Conservation (phyloP, 306 rosid genomes). For the Gastrolobium villosum region DNA sequence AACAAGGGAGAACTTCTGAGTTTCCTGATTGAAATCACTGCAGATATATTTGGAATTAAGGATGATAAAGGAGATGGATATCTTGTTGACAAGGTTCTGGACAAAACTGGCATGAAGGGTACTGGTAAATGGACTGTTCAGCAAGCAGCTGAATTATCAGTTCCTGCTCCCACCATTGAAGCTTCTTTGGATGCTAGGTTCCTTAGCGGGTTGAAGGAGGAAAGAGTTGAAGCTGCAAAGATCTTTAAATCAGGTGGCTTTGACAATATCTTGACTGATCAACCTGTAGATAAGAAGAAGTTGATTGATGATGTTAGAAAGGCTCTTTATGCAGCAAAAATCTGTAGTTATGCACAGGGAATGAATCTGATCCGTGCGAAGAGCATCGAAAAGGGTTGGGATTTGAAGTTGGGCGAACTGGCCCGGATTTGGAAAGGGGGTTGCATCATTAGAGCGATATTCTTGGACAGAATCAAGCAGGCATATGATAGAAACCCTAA, state of each 20-base stretch:
- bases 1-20: slow-evolving; percentile 93
- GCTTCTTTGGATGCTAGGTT: slow-evolving; percentile 95
- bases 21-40: slow-evolving; percentile 90
- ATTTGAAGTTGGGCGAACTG: slow-evolving; percentile 77
- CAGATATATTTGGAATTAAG: slow-evolving; percentile 89
- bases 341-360: slow-evolving; percentile 96
- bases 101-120: slow-evolving; percentile 98
- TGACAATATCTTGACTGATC: slow-evolving; percentile 64
- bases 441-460: slow-evolving; percentile 86
- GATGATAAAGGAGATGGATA: slow-evolving; percentile 87
- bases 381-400: slow-evolving; percentile 91
- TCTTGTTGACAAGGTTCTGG: slow-evolving; percentile 94
- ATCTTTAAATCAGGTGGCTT: slow-evolving; percentile 78
- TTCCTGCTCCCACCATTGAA: slow-evolving; percentile 95
- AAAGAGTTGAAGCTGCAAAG: slow-evolving; percentile 86
- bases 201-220: slow-evolving; percentile 93
- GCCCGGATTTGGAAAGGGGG: slow-evolving; percentile 99
- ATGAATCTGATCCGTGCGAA: slow-evolving; percentile 95
- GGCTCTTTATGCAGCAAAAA: slow-evolving; percentile 93
- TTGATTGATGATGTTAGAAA: slow-evolving; percentile 86
- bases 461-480: slow-evolving; percentile 88
- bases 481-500: slow-evolving; percentile 84
- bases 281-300: slow-evolving; percentile 73
- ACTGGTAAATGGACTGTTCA: slow-evolving; percentile 98
- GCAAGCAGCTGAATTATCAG: slow-evolving; percentile 94